Evolutionary conservation across 805 yeast species (phyloP), one percentile per base, ranked within the genome.

Genomic region (Myxozyma kluyveri): DNA sequence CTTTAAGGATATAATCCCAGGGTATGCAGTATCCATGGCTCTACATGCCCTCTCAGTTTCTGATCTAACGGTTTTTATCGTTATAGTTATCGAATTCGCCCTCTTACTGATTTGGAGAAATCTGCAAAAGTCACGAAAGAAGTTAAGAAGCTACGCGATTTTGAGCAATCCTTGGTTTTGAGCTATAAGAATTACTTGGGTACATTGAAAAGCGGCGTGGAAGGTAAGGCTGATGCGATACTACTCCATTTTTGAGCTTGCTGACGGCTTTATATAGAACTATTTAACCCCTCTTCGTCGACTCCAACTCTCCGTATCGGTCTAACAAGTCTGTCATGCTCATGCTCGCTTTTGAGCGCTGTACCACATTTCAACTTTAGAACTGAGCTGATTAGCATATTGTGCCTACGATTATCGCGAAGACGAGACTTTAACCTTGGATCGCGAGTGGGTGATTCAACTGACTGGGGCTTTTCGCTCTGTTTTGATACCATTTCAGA

Each of bases 91-190:
- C 79, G 83, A 54, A 88, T 91, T 47, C 77, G 96, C 65, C 85
- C 95, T 1, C 73, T 93, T 47, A 76, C 88, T 1, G 97, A 88
- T 17, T 69, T 79, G 0, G 98, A 91, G 67, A 81, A 81, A 67
- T 78, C 80, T 55, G 96, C 88, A 63, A 87, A 82, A 62, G 95
- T 88, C 3, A 73, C 90, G 12, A 86, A 78, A 64, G 99, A 93
- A 19, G 85, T 93, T 31, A 84, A 86, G 17, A 80, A 77, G 63
- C 67, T 86, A 61, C 78, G 99, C 65, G 76, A 75, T 54, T 89
- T 85, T 67, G 99, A 91, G 69, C 93, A 91, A 66, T 72, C 78
- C 1, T 73, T 91, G 49, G 83, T 90, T 5, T 64, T 75, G 9
- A 80, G 84, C 63, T 91, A 89, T 69, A 81, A 77, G 54, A 73